Conservation (phyloP, 2,329 filamentous ascomycete species). For the Diplodia scrobiculata region DNA sequence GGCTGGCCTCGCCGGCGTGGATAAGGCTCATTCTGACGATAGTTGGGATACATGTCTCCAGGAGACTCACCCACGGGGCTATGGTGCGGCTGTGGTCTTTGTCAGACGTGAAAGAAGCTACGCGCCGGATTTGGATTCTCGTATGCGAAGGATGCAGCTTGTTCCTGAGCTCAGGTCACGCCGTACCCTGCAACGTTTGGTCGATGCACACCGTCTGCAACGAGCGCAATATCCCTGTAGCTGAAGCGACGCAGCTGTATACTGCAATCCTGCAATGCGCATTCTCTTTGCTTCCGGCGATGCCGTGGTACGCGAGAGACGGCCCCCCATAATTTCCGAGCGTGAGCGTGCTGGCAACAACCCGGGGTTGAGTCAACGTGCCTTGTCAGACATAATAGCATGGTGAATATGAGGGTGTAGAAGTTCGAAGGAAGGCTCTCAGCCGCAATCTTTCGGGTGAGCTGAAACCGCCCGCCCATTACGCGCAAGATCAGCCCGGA, state of each 20-base stretch:
- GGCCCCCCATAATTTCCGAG: conserved; percentile 17
- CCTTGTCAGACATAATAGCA: conserved; percentile 18
- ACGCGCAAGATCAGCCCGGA: conserved; percentile 15
- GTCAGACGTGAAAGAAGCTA: conserved; percentile 16
- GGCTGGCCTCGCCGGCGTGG: background rate
- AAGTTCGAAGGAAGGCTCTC: conserved; percentile 4
- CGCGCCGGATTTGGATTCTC: background rate
- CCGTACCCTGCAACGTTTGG: background rate
- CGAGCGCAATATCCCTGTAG: background rate
- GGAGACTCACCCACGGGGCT: background rate
- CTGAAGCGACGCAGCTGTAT: conserved; percentile 8
- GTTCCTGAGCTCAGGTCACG: conserved; percentile 13
- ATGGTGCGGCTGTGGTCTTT: conserved; percentile 10
- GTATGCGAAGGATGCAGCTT: conserved; percentile 1
- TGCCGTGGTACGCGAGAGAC: conserved; percentile 16
- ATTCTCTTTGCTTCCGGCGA: background rate
- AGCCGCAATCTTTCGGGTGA: conserved; percentile 1
- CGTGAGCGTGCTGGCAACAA: background rate
- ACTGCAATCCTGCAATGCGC: conserved; percentile 4
- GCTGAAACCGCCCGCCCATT: conserved; percentile 19
- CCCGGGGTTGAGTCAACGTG: background rate
- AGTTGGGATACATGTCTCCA: background rate
- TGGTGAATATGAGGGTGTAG: background rate
- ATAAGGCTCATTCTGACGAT: background rate
- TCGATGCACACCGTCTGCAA: conserved; percentile 5